Base-by-base conservation (phyloP, 768 basidiomycete genomes). In the Suillus subluteus region DNA sequence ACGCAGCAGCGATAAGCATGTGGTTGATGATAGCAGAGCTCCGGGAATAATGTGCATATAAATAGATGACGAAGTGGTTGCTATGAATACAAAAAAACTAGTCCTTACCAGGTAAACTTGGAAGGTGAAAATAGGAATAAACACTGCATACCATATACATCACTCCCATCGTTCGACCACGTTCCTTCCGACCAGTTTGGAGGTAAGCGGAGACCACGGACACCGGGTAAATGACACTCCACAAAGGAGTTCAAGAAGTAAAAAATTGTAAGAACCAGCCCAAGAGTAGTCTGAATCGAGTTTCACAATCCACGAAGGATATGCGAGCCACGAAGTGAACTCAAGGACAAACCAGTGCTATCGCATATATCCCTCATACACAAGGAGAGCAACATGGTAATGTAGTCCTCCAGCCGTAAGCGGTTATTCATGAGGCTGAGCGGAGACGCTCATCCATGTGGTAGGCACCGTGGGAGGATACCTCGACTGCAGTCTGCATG, bases 261-360 rank as follows among this genome's bases (percentile, higher is more conserved):
- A 55, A 67, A 65, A 67, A 15, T 56, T n/a, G 18, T 58, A 64
- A 62, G 59, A 54, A 63, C 66, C 67, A 67, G 67, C n/a, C 43
- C 66, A 41, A 68, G 66, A 68, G 56, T 69, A 76, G 73, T 78
- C 75, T 76, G 75, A 76, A 75, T 75, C 73, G 75, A 71, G 76
- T 76, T 76, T 62, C 73, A 70, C 76, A 35, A 21, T 67, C 30
- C 65, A 48, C 65, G 13, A 21, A 64, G 55, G 37, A 59, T 65
- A 58, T 70, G 50, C 38, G 74, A 61, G 70, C 74, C 59, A 68
- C 75, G 67, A 77, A 75, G 66, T 65, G 72, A 64, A 77, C 75
- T 77, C 52, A 75, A 75, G 72, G 62, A 66, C 73, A 67, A 71
- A 58, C 6, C 7, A 4, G n/a, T 58, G 48, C 63, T 52, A 70